A percentile compares a stretch with the other conserved stretches of the same genome.
Evolutionary conservation across 257 asterid species (phyloP).

Genomic region (Fraxinus pennsylvanica): DNA sequence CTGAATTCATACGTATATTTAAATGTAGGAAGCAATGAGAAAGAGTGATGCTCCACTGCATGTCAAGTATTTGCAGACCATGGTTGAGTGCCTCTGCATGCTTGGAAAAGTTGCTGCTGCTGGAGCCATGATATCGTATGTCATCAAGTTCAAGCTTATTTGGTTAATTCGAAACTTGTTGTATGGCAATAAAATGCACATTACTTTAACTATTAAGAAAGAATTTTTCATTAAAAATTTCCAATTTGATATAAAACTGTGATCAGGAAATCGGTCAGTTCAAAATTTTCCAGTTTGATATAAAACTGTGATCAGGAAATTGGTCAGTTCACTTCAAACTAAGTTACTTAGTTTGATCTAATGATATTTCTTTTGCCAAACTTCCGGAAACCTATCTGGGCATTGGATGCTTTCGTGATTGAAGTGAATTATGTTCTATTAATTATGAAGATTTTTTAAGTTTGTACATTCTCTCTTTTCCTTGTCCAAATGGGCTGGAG

Average conservation of each 20-base stretch:
- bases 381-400: conserved; percentile 10
- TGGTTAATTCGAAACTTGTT: background rate
- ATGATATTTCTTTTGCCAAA: background rate
- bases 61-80: conserved; percentile 92
- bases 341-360: background rate
- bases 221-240: background rate
- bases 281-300: background rate
- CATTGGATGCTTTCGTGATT: conserved; percentile 14
- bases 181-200: background rate
- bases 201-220: background rate
- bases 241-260: background rate
- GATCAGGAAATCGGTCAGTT: background rate
- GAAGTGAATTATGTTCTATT: background rate
- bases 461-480: conserved; percentile 19
- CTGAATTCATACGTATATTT: conserved; percentile 29
- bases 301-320: background rate
- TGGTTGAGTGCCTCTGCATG: conserved; percentile 96
- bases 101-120: conserved; percentile 99
- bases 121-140: conserved; percentile 97
- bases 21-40: conserved; percentile 87
- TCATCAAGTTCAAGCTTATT: conserved; percentile 23
- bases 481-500: conserved; percentile 17
- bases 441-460: conserved; percentile 15
- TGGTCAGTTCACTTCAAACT: background rate
- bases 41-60: conserved; percentile 79